Conservation (phyloP, 2,329 filamentous ascomycete genomes). For the Cordyceps cateniannulata region DNA sequence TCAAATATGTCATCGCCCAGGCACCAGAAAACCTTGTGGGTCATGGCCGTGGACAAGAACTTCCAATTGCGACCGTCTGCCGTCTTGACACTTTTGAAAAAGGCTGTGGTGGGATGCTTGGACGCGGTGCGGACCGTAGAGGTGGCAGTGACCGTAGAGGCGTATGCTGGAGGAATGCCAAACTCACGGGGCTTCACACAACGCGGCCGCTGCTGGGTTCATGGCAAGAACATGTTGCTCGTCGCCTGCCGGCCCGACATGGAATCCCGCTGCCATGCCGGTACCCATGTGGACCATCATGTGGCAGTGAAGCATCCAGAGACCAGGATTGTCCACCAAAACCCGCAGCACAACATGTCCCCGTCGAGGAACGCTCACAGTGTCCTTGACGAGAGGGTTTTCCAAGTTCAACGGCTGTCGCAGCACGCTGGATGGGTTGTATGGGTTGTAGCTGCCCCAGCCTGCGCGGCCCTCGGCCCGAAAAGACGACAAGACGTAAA, state of each 20-base stretch:
- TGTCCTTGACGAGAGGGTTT: slow-evolving; percentile 25
- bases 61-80: not conserved
- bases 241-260: slow-evolving; percentile 18
- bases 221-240: slow-evolving; percentile 15
- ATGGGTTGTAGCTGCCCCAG: slow-evolving; percentile 23
- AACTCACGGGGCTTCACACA: slow-evolving; percentile 11
- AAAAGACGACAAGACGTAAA: slow-evolving; percentile 33
- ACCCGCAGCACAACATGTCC: slow-evolving; percentile 21
- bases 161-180: not conserved
- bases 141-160: not conserved
- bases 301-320: slow-evolving; percentile 25
- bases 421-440: slow-evolving; percentile 11
- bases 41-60: too few relatives aligned
- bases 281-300: slow-evolving; percentile 23
- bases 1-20: not conserved
- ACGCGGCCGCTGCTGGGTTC: slow-evolving; percentile 13
- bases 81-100: too few relatives aligned
- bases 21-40: not conserved
- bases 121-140: not conserved
- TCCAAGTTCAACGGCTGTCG: slow-evolving; percentile 12
- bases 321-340: slow-evolving; percentile 19
- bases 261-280: slow-evolving; percentile 22
- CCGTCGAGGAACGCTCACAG: slow-evolving; percentile 32
- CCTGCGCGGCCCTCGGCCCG: slow-evolving; percentile 16
- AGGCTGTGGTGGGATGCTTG: too few relatives aligned